Conservation (phyloP, 225 moss, liverwort and hornwort species). For the Bryoerythrophyllum caledonicum region DNA sequence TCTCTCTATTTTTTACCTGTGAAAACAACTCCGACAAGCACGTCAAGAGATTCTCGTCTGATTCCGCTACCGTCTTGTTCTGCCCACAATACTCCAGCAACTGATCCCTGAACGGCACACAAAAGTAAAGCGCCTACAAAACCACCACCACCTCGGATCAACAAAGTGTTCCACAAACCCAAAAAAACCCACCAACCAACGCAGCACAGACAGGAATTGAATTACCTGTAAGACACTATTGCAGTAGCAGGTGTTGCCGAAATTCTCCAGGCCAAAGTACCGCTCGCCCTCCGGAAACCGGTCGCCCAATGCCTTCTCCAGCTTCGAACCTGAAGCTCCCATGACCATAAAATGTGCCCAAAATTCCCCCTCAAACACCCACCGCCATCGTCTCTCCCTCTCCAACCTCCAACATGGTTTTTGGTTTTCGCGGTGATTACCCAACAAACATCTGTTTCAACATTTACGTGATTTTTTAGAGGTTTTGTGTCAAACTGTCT, state of each 20-base stretch:
- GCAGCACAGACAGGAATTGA: background rate
- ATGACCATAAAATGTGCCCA: slow-evolving; percentile 81
- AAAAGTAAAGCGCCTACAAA: slow-evolving; percentile 91
- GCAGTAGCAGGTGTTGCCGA: slow-evolving; percentile 97
- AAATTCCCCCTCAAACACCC: slow-evolving; percentile 29
- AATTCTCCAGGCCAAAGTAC: slow-evolving; percentile 94
- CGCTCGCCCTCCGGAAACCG: slow-evolving; percentile 96
- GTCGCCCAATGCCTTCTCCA: slow-evolving; percentile 98
- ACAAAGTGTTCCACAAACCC: background rate
- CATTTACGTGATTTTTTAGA: too few species aligned
- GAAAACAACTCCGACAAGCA: slow-evolving; percentile 93
- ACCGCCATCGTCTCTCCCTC: too few species aligned
- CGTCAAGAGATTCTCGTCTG: slow-evolving; percentile 87
- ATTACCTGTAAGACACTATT: slow-evolving; percentile 87
- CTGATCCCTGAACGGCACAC: slow-evolving; percentile 98
- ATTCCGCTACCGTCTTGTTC: slow-evolving; percentile 65
- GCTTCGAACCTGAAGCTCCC: slow-evolving; percentile 99
- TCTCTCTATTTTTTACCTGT: slow-evolving; percentile 66
- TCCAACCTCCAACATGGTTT: too few species aligned
- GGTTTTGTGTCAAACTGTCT: too few species aligned
- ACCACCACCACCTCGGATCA: background rate
- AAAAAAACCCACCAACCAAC: background rate
- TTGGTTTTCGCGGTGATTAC: too few species aligned
- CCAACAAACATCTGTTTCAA: too few species aligned
- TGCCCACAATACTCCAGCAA: slow-evolving; percentile 83